These are phyloP conservation scores for Cudoniella acicularis DNA, from an alignment of 495 filamentous ascomycete genomes.

Conservation along the genomic window DNA sequence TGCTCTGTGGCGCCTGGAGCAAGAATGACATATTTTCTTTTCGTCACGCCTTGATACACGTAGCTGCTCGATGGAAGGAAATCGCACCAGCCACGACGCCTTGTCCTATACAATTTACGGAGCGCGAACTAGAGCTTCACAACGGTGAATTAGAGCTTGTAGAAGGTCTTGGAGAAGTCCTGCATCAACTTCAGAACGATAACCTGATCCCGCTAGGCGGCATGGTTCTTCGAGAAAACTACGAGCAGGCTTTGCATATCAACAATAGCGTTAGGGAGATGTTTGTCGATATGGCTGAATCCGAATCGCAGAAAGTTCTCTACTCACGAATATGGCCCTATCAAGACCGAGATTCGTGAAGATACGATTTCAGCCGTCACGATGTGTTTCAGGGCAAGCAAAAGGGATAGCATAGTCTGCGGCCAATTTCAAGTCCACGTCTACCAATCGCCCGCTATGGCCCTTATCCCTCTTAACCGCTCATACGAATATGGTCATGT, in stretches of 20 bases:
- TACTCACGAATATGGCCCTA: constrained; percentile 16
- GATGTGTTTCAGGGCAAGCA: too few species aligned
- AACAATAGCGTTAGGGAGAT: constrained; percentile 11
- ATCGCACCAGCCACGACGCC: constrained; percentile 18
- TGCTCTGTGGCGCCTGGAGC: constrained; percentile 31
- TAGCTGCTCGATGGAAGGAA: constrained; percentile 27
- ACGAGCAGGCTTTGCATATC: constrained; percentile 5
- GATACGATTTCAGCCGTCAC: background rate
- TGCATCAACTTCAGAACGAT: constrained; percentile 15
- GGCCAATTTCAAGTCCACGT: background rate
- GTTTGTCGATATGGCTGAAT: constrained; percentile 14
- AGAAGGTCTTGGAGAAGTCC: constrained; percentile 16
- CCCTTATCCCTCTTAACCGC: background rate
- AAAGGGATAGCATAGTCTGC: background rate
- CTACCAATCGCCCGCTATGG: background rate
- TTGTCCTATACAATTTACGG: constrained; percentile 32
- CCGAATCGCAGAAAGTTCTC: constrained; percentile 7
- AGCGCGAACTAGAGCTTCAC: constrained; percentile 28
- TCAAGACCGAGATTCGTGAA: constrained; percentile 9
- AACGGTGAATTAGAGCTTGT: constrained; percentile 25
- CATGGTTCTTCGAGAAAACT: constrained; percentile 16
- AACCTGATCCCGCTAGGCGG: constrained; percentile 16
- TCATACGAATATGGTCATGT: too few species aligned
- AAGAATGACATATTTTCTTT: constrained; percentile 33
- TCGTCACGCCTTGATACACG: constrained; percentile 29